phyloP scores from a whole-genome alignment of 805 yeast genomes.

The Barnettozyma wickerhamii region DNA sequence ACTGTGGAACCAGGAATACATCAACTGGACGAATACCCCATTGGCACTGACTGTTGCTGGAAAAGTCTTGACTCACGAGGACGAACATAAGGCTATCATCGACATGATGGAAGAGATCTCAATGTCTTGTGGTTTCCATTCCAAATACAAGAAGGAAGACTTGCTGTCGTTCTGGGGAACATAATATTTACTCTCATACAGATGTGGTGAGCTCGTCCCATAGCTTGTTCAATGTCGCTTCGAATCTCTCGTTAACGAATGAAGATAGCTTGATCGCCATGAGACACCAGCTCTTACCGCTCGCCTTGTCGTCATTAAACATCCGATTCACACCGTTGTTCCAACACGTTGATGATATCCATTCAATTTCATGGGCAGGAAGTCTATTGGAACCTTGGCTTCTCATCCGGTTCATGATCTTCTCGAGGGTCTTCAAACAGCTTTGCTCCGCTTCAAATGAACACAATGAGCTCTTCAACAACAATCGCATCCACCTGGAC shows the following conservation, averaged over 20 bases:
- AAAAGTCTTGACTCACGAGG: conserved; percentile 21
- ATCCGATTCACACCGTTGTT: conserved; percentile 31
- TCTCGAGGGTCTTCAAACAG: conserved; percentile 11
- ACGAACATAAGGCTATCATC: conserved; percentile 23
- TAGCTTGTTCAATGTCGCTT: conserved; percentile 21
- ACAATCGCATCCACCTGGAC: conserved; percentile 28
- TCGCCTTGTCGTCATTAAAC: conserved; percentile 17
- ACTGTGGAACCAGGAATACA: conserved; percentile 6
- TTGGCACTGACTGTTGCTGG: conserved; percentile 20
- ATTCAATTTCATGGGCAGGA: conserved; percentile 30
- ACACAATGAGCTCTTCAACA: conserved; percentile 16
- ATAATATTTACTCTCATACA: neutral
- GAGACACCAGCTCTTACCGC: conserved; percentile 28
- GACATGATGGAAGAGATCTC: conserved; percentile 20
- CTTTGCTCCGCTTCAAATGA: conserved; percentile 7
- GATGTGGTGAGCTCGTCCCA: conserved; percentile 25
- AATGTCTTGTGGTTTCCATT: conserved; percentile 18
- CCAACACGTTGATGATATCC: conserved; percentile 35
- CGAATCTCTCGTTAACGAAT: conserved; percentile 25
- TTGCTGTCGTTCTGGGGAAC: conserved; percentile 27
- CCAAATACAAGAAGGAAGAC: conserved; percentile 18
- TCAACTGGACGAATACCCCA: conserved; percentile 5
- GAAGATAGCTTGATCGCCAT: conserved; percentile 25
- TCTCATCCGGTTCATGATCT: conserved; percentile 7
- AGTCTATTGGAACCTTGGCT: conserved; percentile 8